A percentile compares a stretch with the other conserved stretches of the same genome.
phyloP scores from a whole-genome alignment of 2,329 filamentous ascomycete genomes.

The Trichoderma oligosporum region DNA sequence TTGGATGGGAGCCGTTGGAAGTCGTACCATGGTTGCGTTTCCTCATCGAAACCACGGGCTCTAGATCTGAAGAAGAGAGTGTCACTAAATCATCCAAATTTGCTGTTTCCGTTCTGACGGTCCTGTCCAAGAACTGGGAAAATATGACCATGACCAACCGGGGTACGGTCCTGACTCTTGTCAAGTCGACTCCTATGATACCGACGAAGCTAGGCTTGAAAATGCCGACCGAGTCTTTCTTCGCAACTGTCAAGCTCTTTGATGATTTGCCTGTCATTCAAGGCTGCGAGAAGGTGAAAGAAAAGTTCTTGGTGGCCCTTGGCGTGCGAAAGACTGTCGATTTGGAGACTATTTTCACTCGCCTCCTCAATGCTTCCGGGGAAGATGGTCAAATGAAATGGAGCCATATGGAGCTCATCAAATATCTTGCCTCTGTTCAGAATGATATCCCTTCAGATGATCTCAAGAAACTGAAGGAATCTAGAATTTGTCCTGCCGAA shows the following conservation, averaged over 20 bases:
- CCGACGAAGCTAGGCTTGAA: constrained; percentile 90
- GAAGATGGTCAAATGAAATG: constrained; percentile 60
- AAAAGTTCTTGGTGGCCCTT: constrained; percentile 78
- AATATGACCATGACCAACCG: constrained; percentile 65
- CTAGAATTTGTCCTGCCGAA: constrained; percentile 79
- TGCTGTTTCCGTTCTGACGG: constrained; percentile 68
- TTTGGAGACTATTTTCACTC: constrained; percentile 85
- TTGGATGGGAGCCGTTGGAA: constrained; percentile 84
- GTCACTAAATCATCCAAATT: constrained; percentile 70
- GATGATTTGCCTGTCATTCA: constrained; percentile 84
- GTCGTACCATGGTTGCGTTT: constrained; percentile 82
- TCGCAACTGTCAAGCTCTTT: constrained; percentile 89
- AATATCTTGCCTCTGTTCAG: constrained; percentile 85
- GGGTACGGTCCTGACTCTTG: constrained; percentile 57
- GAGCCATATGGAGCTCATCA: constrained; percentile 93
- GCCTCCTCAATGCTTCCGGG: constrained; percentile 64
- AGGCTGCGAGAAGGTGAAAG: constrained; percentile 74
- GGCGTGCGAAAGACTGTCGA: constrained; percentile 96
- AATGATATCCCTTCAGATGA: constrained; percentile 84
- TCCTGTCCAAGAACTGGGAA: constrained; percentile 90
- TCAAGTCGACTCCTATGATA: constrained; percentile 70
- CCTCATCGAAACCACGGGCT: constrained; percentile 64
- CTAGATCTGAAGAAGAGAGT: constrained; percentile 60
- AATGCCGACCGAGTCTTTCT: constrained; percentile 81
- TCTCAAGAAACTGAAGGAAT: constrained; percentile 70